Evolutionary conservation across 2,329 filamentous ascomycete species (phyloP).

Genomic region (Aspergillus sergii): DNA sequence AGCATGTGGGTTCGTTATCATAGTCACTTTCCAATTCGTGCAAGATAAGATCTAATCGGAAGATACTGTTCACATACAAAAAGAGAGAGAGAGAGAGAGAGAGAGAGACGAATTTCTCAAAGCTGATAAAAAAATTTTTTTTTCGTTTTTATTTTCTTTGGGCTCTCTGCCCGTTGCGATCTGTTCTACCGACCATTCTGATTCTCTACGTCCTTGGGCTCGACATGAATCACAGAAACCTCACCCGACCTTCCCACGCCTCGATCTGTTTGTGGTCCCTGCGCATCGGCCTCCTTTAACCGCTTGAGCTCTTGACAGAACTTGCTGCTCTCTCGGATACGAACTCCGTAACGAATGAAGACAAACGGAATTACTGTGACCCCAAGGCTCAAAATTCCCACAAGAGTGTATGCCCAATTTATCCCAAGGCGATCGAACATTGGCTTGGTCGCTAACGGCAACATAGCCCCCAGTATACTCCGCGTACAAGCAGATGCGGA

Average conservation of each 20-base stretch:
- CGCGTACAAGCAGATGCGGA: constrained; percentile 56
- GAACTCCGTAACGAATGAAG: constrained; percentile 45
- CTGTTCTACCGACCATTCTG: not conserved
- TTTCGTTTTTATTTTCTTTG: too few species aligned
- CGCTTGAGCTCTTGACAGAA: constrained; percentile 17
- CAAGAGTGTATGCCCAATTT: constrained; percentile 45
- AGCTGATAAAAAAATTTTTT: too few species aligned
- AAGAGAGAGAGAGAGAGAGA: not conserved
- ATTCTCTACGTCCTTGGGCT: not conserved
- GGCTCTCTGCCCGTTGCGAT: too few species aligned
- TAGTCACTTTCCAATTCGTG: not conserved
- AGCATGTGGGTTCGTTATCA: not conserved
- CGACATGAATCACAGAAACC: not conserved
- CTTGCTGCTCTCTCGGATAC: constrained; percentile 41
- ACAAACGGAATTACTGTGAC: constrained; percentile 46
- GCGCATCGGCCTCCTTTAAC: constrained; percentile 30
- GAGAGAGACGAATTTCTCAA: not conserved
- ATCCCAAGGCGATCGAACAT: constrained; percentile 47
- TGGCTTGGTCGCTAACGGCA: constrained; percentile 55
- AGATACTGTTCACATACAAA: not conserved
- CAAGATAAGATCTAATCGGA: not conserved
- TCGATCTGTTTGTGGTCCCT: not conserved
- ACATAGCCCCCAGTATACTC: constrained; percentile 56
- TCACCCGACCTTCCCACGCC: not conserved
- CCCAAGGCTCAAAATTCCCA: constrained; percentile 38